Base-by-base conservation (phyloP, 2,329 filamentous ascomycete species). In the Sporothrix pallida region DNA sequence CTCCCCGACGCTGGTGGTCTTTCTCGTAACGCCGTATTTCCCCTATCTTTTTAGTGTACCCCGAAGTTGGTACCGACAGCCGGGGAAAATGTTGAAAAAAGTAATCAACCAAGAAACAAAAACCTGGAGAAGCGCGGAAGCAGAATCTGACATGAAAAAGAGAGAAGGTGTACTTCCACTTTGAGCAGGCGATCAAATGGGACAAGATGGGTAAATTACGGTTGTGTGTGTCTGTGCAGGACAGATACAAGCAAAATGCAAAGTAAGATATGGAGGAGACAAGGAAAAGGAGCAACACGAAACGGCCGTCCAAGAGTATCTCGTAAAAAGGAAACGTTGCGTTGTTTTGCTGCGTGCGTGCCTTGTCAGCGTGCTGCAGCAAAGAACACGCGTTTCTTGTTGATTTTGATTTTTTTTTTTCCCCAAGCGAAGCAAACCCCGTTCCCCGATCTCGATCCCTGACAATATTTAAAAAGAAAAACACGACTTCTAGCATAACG, bases 251-350 rank as follows among this genome's bases (percentile, higher is more conserved):
- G 31, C 31, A 37, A 37, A 37, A 37, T 37, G 31, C 31, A 37
- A 37, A 37, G 31, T 37, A 37, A 37, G 31, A 37, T 37, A 37
- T 7, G 31, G 31, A 37, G 31, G 5, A 37, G 31, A 37, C 31
- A 37, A 37, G 31, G 31, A 37, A 7, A 37, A 37, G 31, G 31
- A 37, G 7, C 31, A 56, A 56, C n/a, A 23, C 52, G 5, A 56
- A 23, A 56, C 52, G 52, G 10, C 52, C 7, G 31, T 37, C 31
- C 31, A 37, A 37, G 52, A 54, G n/a, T 20, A 20, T 54, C 17
- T 44, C 17, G 12, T 37, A 17, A n/a, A 63, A 13, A 67, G 23
- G 20, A 67, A 67, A 67, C 63, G 63, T 67, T 67, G 63, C 63
- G 12, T 67, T 67, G 42, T 26, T 67, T 37, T 62, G 23, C 2